Conservation (phyloP, 208 protist species). For the Wallacemonas sp. region DNA sequence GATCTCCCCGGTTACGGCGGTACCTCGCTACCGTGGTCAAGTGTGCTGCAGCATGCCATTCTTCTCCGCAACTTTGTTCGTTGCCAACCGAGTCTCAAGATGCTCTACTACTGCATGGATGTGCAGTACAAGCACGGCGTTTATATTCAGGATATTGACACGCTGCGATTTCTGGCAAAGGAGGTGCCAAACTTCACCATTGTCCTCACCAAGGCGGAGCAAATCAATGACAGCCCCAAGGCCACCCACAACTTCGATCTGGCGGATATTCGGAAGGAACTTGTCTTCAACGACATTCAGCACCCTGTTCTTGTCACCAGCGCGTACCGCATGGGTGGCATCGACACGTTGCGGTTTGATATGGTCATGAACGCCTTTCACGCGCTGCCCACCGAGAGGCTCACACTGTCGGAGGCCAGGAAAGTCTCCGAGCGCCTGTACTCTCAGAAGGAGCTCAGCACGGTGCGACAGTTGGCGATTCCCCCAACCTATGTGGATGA, state of each 20-base stretch:
- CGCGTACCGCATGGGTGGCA: constrained; percentile 82
- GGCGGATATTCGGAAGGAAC: constrained; percentile 77
- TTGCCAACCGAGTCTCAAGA: constrained; percentile 82
- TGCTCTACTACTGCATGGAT: constrained; percentile 93
- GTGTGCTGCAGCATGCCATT: constrained; percentile 79
- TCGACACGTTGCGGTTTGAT: constrained; percentile 87
- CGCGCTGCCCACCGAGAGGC: constrained; percentile 72
- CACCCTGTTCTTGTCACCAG: constrained; percentile 87
- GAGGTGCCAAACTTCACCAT: constrained; percentile 92
- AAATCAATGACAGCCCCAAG: constrained; percentile 50
- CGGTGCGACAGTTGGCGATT: constrained; percentile 66
- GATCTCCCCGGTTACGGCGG: constrained; percentile 84
- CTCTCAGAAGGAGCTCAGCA: constrained; percentile 71
- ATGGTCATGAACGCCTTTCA: constrained; percentile 90
- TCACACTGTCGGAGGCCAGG: constrained; percentile 78
- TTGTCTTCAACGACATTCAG: constrained; percentile 76
- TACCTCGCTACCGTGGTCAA: constrained; percentile 81
- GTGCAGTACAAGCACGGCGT: constrained; percentile 85
- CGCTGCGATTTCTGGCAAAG: constrained; percentile 74
- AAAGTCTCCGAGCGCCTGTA: constrained; percentile 75
- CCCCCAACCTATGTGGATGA: constrained; percentile 69
- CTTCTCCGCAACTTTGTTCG: constrained; percentile 82
- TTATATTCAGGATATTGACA: constrained; percentile 86
- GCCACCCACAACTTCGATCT: constrained; percentile 35
- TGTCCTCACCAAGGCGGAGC: constrained; percentile 85